A percentile compares a stretch with the other conserved stretches of the same genome.
phyloP scores from a whole-genome alignment of 345 rosid species.

The Citropsis articulata region DNA sequence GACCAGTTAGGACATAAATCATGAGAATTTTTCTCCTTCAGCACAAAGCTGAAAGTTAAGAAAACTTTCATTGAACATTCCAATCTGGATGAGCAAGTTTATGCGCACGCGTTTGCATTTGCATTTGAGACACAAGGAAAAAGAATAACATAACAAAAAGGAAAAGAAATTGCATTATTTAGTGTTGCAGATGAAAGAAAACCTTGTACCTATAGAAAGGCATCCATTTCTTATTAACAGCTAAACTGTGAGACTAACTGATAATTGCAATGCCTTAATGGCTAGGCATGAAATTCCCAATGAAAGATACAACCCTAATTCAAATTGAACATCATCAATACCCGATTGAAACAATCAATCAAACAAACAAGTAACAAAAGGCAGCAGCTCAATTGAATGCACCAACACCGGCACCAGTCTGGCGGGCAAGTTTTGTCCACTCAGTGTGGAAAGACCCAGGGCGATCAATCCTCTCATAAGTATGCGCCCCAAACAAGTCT shows the following conservation, averaged over 20 bases:
- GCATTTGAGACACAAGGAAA: conserved; percentile 9
- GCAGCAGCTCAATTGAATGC: conserved; percentile 48
- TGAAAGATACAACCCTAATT: conserved; percentile 10
- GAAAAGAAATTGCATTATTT: not conserved
- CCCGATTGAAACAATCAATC: conserved; percentile 22
- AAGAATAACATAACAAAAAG: not conserved
- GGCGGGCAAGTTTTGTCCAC: conserved; percentile 84
- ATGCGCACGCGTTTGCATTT: not conserved
- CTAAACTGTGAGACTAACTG: conserved; percentile 24
- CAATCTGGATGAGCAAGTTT: not conserved
- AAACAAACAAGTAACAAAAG: conserved; percentile 12
- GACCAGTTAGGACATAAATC: not conserved
- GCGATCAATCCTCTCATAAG: conserved; percentile 87
- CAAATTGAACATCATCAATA: conserved; percentile 22
- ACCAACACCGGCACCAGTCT: conserved; percentile 42
- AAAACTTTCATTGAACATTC: not conserved
- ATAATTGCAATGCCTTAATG: conserved; percentile 30
- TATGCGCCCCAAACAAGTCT: conserved; percentile 96
- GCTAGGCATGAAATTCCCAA: conserved; percentile 13
- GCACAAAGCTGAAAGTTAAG: not conserved
- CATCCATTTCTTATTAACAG: conserved; percentile 48
- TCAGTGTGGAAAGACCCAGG: conserved; percentile 81
- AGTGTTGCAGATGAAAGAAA: not conserved
- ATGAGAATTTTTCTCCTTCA: not conserved
- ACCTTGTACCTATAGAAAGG: conserved; percentile 20